These are phyloP conservation scores for Colletotrichum sp. DNA, from an alignment of 2,329 filamentous ascomycete species.

Conservation along the genomic window DNA sequence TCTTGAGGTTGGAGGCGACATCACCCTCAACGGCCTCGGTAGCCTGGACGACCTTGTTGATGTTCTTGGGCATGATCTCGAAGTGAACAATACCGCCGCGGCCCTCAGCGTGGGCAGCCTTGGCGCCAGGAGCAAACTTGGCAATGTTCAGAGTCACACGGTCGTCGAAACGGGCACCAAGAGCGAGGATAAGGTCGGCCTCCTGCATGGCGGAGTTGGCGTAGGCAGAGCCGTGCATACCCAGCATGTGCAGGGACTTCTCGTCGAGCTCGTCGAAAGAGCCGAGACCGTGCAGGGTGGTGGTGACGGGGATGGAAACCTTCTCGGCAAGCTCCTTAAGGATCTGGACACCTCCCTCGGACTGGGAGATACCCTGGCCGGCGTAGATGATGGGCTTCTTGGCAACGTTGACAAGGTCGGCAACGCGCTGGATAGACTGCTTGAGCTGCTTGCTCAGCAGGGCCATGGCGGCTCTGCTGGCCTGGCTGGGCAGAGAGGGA, in stretches of 20 bases:
- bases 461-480: constrained; percentile 80
- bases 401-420: constrained; percentile 81
- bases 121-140: constrained; percentile 90
- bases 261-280: constrained; percentile 91
- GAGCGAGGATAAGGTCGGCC: constrained; percentile 92
- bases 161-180: constrained; percentile 95
- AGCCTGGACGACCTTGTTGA: constrained; percentile 98
- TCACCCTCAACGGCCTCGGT: constrained; percentile 96
- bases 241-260: constrained; percentile 97
- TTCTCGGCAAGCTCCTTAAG: constrained; percentile 90
- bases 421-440: constrained; percentile 76
- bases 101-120: constrained; percentile 80
- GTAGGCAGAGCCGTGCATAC: constrained; percentile 97
- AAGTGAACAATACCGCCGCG: constrained; percentile 97
- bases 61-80: constrained; percentile 99
- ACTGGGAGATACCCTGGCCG: constrained; percentile 85
- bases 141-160: constrained; percentile 83
- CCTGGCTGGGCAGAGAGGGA: constrained; percentile 83
- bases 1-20: constrained; percentile 77
- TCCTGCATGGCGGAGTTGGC: constrained; percentile 99
- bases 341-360: constrained; percentile 77
- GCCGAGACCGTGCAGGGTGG: constrained; percentile 92
- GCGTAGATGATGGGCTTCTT: constrained; percentile 97
- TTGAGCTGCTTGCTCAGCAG: constrained; percentile 75
- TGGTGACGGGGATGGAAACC: constrained; percentile 91